Evolutionary conservation across 83 land plant genomes (phyloP).

Genomic region (Picea abies): DNA sequence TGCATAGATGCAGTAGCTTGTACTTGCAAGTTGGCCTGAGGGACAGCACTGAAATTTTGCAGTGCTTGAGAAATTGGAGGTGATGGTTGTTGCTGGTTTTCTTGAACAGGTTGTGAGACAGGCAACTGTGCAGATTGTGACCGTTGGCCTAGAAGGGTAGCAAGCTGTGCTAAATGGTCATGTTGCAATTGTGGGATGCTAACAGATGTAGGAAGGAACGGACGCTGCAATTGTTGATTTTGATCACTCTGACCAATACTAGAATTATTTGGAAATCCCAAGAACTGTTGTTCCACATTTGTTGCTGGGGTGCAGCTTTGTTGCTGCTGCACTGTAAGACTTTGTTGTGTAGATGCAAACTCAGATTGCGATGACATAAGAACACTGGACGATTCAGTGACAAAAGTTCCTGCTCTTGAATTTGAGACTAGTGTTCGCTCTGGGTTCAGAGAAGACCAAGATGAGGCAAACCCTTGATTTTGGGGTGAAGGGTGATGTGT

Average conservation of each 20-base stretch:
- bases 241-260: not conserved
- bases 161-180: conserved; percentile 65
- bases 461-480: conserved; percentile 19
- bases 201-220: conserved; percentile 21
- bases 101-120: conserved; percentile 9
- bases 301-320: not conserved
- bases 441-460: conserved; percentile 18
- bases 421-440: conserved; percentile 9
- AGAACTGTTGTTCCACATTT: conserved; percentile 6
- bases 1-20: conserved; percentile 1
- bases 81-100: conserved; percentile 4
- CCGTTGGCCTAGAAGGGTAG: conserved; percentile 48
- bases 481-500: conserved; percentile 25
- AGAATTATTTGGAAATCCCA: conserved; percentile 11
- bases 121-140: conserved; percentile 19
- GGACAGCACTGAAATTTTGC: conserved; percentile 1
- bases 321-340: conserved; percentile 17
- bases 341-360: conserved; percentile 10
- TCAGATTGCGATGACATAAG: not conserved
- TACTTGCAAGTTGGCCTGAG: conserved; percentile 10
- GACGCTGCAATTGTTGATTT: conserved; percentile 10
- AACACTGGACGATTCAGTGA: not conserved
- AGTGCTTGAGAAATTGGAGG: conserved; percentile 5
- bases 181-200: conserved; percentile 30
- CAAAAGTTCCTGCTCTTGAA: not conserved